phyloP scores from a whole-genome alignment of 2,329 filamentous ascomycete genomes.

The Chaetomium sp. region DNA sequence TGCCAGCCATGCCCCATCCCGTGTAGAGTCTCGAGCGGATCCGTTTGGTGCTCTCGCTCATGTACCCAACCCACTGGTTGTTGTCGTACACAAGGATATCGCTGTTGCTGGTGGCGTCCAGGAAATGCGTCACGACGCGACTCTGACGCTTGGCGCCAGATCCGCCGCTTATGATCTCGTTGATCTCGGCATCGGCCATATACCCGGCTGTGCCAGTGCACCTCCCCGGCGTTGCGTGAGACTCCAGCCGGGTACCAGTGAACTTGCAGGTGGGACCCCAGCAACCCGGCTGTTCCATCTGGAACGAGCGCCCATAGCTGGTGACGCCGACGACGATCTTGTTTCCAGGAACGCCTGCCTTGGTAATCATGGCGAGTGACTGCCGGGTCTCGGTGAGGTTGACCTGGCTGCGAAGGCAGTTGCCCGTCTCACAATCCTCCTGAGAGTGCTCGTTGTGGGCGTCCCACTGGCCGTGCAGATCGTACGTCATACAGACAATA shows the following conservation, averaged over 20 bases:
- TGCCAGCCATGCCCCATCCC: conserved; percentile 29
- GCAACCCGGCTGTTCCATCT: conserved; percentile 41
- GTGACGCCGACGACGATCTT: conserved; percentile 41
- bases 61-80: conserved; percentile 30
- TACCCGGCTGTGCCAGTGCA: conserved; percentile 46
- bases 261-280: conserved; percentile 39
- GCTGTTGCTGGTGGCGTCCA: conserved; percentile 23
- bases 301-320: conserved; percentile 43
- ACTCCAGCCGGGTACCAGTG: conserved; percentile 35
- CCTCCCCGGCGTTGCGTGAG: conserved; percentile 37
- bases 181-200: conserved; percentile 45
- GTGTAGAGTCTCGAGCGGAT: conserved; percentile 24
- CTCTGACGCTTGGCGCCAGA: background rate
- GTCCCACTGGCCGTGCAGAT: conserved; percentile 39
- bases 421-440: conserved; percentile 32
- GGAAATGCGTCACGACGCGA: background rate
- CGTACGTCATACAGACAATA: conserved; percentile 38
- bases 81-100: conserved; percentile 29
- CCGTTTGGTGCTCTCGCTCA: conserved; percentile 27
- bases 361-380: conserved; percentile 31
- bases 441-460: conserved; percentile 30
- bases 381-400: conserved; percentile 20
- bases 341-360: conserved; percentile 42
- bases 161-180: conserved; percentile 40
- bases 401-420: conserved; percentile 20